Conservation (phyloP, 441 rosid genomes). For the Jatropha multifida region DNA sequence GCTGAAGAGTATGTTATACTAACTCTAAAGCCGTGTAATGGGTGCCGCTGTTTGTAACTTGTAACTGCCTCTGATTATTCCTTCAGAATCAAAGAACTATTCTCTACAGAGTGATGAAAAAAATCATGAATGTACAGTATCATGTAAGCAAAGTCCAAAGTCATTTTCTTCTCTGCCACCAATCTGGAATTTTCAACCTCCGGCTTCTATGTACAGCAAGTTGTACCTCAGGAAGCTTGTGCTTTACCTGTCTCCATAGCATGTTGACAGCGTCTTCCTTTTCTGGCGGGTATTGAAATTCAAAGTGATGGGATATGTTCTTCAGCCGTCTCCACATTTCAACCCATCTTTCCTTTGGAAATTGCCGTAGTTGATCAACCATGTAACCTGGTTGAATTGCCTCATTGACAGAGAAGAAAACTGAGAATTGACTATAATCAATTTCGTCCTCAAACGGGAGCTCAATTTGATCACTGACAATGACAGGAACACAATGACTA, state of each 20-base stretch:
- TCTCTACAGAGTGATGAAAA: constrained; percentile 2
- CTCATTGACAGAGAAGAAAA: constrained; percentile 79
- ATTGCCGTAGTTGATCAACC: constrained; percentile 60
- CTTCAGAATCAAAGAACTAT: constrained; percentile 7
- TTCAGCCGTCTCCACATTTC: constrained; percentile 79
- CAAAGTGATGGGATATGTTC: constrained; percentile 72
- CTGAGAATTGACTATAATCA: constrained; percentile 71
- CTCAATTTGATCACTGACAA: constrained; percentile 84
- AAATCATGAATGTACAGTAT: constrained; percentile 32
- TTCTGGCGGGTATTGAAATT: constrained; percentile 78
- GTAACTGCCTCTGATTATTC: constrained; percentile 19
- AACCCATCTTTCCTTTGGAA: constrained; percentile 74
- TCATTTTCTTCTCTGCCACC: constrained; percentile 67
- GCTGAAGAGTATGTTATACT: neutral
- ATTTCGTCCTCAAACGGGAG: constrained; percentile 91
- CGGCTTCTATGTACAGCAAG: constrained; percentile 73
- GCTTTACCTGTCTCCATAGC: constrained; percentile 92
- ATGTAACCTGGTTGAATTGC: constrained; percentile 69
- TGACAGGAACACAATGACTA: constrained; percentile 90
- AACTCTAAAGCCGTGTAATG: too few species aligned
- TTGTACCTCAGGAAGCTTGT: constrained; percentile 62
- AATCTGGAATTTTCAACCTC: constrained; percentile 83
- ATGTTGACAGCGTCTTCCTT: constrained; percentile 79
- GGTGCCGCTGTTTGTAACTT: neutral
- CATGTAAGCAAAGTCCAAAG: constrained; percentile 13